Conservation (phyloP, 1,284 basidiomycete genomes). For the Rhizopogon parksii region DNA sequence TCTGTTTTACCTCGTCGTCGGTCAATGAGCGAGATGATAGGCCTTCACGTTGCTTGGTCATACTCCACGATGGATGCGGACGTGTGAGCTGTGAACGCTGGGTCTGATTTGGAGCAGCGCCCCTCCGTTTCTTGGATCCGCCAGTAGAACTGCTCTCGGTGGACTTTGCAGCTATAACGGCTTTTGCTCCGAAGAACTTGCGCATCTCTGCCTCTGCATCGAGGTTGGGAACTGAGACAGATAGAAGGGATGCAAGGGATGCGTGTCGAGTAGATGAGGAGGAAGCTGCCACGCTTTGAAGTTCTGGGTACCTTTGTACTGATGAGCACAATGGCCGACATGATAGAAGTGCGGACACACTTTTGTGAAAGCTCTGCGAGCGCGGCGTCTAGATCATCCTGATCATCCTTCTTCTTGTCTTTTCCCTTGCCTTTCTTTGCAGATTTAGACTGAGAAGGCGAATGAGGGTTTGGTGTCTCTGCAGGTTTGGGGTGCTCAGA, state of each 20-base stretch:
- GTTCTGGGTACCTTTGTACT: slow-evolving; percentile 45
- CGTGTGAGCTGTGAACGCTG: slow-evolving; percentile 58
- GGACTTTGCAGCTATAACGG: slow-evolving; percentile 56
- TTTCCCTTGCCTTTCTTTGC: slow-evolving; percentile 59
- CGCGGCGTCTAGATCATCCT: slow-evolving; percentile 77
- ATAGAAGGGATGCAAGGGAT: slow-evolving; percentile 54
- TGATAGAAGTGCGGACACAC: slow-evolving; percentile 32
- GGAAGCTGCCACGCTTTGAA: slow-evolving; percentile 32
- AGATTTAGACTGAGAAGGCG: slow-evolving; percentile 11
- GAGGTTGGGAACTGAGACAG: slow-evolving; percentile 71
- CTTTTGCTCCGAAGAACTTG: slow-evolving; percentile 87
- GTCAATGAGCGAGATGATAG: slow-evolving; percentile 56
- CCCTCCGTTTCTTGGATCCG: slow-evolving; percentile 25
- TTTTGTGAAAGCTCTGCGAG: slow-evolving; percentile 76
- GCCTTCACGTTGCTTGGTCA: slow-evolving; percentile 59
- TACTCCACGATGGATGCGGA: slow-evolving; percentile 58
- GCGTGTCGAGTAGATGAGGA: slow-evolving; percentile 9
- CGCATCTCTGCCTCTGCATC: slow-evolving; percentile 85
- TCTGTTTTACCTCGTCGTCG: slow-evolving; percentile 46
- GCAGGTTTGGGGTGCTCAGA: slow-evolving; percentile 13
- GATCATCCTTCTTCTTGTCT: slow-evolving; percentile 52
- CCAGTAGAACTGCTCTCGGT: slow-evolving; percentile 25
- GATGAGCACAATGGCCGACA: neutral
- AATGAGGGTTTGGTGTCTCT: slow-evolving; percentile 5
- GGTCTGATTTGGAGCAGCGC: slow-evolving; percentile 18